Evolutionary conservation across 73 alveolate species (phyloP).

Genomic region (Stentor roeselii): DNA sequence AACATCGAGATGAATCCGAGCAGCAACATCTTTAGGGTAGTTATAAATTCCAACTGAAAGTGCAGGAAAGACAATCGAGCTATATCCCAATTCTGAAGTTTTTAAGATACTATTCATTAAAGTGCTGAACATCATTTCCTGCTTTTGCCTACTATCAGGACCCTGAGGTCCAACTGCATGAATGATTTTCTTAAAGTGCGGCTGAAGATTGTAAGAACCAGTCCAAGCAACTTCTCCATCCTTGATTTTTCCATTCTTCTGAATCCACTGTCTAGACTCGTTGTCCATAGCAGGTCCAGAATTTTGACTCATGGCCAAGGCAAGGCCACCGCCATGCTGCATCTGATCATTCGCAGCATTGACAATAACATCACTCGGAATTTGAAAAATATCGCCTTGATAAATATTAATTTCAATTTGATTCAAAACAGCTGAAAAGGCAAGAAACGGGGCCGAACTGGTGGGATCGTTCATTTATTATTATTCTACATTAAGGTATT

Average conservation of each 20-base stretch:
- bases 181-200: not conserved
- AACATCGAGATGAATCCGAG: not conserved
- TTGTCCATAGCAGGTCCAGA: not conserved
- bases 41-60: not conserved
- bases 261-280: not conserved
- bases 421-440: not conserved
- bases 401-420: not conserved
- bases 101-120: not conserved
- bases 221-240: not conserved
- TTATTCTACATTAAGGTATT: too few species aligned
- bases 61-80: not conserved
- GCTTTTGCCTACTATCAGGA: not conserved
- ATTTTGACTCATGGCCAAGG: not conserved
- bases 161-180: constrained; percentile 23
- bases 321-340: not conserved
- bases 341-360: not conserved
- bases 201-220: not conserved
- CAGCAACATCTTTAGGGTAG: not conserved
- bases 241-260: not conserved
- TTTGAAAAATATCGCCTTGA: not conserved
- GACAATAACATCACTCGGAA: not conserved
- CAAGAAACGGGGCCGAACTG: not conserved
- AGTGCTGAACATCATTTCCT: not conserved
- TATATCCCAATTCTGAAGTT: not conserved
- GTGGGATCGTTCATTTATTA: too few species aligned